A percentile compares a stretch with the other conserved stretches of the same genome.
These are phyloP conservation scores for Paraglomus brasilianum DNA, from an alignment of 192 early-diverging fungal genomes.

Conservation along the genomic window DNA sequence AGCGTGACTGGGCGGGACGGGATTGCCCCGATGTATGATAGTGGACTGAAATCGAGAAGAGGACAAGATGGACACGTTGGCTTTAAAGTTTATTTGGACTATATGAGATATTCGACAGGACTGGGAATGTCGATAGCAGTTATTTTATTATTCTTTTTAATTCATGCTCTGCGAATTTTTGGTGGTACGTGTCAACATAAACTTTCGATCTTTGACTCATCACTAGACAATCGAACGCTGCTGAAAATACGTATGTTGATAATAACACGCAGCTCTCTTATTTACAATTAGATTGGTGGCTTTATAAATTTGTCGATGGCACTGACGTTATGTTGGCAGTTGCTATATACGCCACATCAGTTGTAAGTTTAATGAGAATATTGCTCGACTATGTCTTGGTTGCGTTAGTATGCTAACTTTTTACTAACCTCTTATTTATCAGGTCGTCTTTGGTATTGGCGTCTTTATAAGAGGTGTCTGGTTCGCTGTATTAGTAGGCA, in stretches of 20 bases:
- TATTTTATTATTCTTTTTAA: slow-evolving; percentile 53
- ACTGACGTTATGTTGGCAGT: slow-evolving; percentile 41
- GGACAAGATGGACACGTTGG: slow-evolving; percentile 33
- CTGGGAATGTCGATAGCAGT: slow-evolving; percentile 46
- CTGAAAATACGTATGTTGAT: background rate
- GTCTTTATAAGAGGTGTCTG: slow-evolving; percentile 53
- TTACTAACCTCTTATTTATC: background rate
- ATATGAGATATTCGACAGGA: slow-evolving; percentile 50
- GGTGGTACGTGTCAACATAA: slow-evolving; percentile 16
- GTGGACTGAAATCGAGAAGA: slow-evolving; percentile 41
- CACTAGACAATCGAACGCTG: background rate
- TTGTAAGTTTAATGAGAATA: slow-evolving; percentile 15
- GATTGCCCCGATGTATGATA: slow-evolving; percentile 9
- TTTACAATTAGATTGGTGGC: slow-evolving; percentile 47
- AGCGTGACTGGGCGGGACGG: slow-evolving; percentile 53
- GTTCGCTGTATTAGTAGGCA: slow-evolving; percentile 47
- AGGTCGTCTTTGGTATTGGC: slow-evolving; percentile 49
- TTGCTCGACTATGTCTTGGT: background rate
- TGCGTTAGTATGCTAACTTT: background rate
- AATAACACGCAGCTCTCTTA: background rate
- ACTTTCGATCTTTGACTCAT: background rate
- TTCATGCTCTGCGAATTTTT: slow-evolving; percentile 61
- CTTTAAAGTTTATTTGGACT: slow-evolving; percentile 38
- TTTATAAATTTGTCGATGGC: slow-evolving; percentile 36
- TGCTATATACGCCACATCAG: slow-evolving; percentile 59